phyloP scores from a whole-genome alignment of 768 basidiomycete genomes.

The Lactarius vividus region DNA sequence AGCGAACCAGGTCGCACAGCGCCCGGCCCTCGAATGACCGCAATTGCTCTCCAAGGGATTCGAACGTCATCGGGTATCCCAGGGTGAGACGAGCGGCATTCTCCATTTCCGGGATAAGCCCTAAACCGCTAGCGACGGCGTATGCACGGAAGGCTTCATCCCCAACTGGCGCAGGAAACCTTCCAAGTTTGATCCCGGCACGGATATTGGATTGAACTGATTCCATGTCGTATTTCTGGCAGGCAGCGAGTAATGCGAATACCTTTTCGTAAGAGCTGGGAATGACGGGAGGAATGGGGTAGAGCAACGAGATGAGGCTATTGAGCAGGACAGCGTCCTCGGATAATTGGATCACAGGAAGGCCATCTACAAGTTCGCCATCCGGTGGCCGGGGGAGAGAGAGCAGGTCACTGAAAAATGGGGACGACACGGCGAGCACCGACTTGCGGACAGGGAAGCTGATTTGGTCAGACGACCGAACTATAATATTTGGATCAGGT shows the following conservation, averaged over 20 bases:
- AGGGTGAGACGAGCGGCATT: neutral
- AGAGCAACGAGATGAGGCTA: neutral
- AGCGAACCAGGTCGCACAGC: neutral
- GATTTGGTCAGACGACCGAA: too few relatives aligned
- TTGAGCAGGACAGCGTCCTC: conserved; percentile 1
- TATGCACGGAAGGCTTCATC: neutral
- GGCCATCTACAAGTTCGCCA: neutral
- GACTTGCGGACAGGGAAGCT: neutral
- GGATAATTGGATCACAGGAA: neutral
- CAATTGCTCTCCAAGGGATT: neutral
- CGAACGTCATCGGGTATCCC: neutral
- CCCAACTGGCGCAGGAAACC: neutral
- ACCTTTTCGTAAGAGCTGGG: neutral
- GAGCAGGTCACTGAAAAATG: neutral
- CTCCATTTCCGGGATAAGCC: neutral
- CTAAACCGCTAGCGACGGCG: neutral
- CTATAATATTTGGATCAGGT: too few relatives aligned
- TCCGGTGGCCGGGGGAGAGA: neutral
- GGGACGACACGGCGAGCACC: neutral
- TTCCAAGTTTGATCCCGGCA: neutral
- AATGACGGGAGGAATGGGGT: neutral
- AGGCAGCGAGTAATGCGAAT: neutral
- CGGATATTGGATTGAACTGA: neutral
- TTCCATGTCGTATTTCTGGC: neutral
- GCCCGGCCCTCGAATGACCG: neutral